phyloP scores from a whole-genome alignment of 2,329 filamentous ascomycete genomes.

The Aphanocladium album region DNA sequence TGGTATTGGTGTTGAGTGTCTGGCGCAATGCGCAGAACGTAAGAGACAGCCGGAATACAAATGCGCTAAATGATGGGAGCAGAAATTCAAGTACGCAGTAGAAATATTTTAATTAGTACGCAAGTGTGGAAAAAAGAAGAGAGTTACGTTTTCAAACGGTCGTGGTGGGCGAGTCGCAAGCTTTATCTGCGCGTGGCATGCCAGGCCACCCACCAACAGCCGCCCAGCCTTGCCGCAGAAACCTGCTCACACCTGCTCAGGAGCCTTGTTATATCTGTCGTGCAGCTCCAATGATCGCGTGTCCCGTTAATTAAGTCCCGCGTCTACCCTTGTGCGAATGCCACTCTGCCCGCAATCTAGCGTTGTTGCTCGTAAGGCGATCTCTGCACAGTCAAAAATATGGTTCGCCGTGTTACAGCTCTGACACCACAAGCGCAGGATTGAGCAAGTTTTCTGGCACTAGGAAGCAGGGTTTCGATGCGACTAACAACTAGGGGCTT shows the following conservation, averaged over 20 bases:
- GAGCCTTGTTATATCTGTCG: background rate
- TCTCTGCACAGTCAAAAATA: background rate
- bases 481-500: background rate
- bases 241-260: constrained; percentile 7
- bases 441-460: constrained; percentile 8
- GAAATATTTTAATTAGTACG: background rate
- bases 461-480: background rate
- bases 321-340: background rate
- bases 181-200: background rate
- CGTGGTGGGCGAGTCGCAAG: background rate
- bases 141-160: background rate
- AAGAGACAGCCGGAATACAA: background rate
- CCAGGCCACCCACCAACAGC: background rate
- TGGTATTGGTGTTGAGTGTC: background rate
- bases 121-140: background rate
- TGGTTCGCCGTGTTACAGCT: background rate
- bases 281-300: background rate
- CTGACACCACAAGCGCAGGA: constrained; percentile 5
- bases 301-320: background rate
- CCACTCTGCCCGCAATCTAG: background rate
- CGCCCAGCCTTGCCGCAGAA: background rate
- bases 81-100: background rate
- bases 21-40: background rate
- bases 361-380: background rate
- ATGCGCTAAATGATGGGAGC: background rate